phyloP scores from a whole-genome alignment of 768 basidiomycete species.

The Nidula microcarpa region DNA sequence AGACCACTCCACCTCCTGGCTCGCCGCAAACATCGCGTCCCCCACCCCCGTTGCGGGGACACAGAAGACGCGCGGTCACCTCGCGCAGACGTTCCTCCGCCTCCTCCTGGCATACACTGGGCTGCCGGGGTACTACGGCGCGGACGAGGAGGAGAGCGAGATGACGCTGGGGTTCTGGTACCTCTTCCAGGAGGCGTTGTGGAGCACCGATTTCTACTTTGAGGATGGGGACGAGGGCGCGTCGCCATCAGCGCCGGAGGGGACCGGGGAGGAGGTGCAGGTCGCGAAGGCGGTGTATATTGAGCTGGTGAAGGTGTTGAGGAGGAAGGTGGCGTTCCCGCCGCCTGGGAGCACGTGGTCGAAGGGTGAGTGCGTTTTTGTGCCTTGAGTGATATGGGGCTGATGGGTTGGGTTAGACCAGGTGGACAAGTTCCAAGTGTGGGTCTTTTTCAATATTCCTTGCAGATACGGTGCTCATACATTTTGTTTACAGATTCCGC shows the following conservation, averaged over 20 bases:
- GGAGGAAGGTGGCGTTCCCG: constrained; percentile 78
- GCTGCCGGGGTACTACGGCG: constrained; percentile 68
- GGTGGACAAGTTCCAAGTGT: constrained; percentile 77
- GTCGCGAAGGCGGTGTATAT: constrained; percentile 76
- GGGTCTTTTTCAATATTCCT: constrained; percentile 19
- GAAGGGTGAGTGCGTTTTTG: constrained; percentile 48
- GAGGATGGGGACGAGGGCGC: constrained; percentile 25
- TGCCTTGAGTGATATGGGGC: constrained; percentile 1
- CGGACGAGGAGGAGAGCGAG: constrained; percentile 87
- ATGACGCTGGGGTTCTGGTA: constrained; percentile 90
- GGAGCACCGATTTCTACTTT: constrained; percentile 59
- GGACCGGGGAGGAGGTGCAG: constrained; percentile 32
- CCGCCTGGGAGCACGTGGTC: constrained; percentile 50
- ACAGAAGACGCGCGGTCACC: constrained; percentile 38
- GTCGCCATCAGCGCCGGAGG: constrained; percentile 14
- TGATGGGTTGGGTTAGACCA: constrained; percentile 50
- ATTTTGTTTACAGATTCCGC: constrained; percentile 55
- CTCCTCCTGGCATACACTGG: constrained; percentile 73
- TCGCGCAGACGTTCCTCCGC: constrained; percentile 69
- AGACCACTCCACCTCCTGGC: constrained; percentile 80
- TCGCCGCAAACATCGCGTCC: constrained; percentile 66
- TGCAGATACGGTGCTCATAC: background rate
- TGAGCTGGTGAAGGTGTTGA: constrained; percentile 68
- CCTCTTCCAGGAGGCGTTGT: constrained; percentile 82
- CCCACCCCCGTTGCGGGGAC: constrained; percentile 28